Percentiles rank a stretch among this genome's conserved stretches.
Evolutionary conservation across 2,329 filamentous ascomycete genomes (phyloP).

Genomic region (Trichoderma endophyticum): DNA sequence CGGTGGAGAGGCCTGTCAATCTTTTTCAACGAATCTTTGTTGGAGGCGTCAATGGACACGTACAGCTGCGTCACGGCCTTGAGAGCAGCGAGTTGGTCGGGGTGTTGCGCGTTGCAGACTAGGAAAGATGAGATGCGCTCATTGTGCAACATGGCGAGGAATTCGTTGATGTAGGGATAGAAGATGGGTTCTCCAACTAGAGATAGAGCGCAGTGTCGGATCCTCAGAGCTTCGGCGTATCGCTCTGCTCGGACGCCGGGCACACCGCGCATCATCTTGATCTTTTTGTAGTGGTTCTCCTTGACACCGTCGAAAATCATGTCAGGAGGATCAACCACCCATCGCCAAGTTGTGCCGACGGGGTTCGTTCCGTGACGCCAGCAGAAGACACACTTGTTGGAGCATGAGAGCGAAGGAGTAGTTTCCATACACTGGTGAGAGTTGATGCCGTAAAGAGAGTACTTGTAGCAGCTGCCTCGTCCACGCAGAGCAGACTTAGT

Average conservation of each 20-base stretch:
- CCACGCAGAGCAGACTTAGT: constrained; percentile 94
- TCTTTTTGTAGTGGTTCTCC: constrained; percentile 91
- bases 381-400: constrained; percentile 98
- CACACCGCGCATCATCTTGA: constrained; percentile 93
- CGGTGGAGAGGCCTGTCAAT: constrained; percentile 91
- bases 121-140: constrained; percentile 91
- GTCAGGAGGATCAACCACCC: constrained; percentile 88
- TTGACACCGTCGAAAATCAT: constrained; percentile 89
- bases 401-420: constrained; percentile 90
- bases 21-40: constrained; percentile 78
- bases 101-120: constrained; percentile 96
- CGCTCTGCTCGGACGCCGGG: constrained; percentile 89
- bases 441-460: constrained; percentile 92
- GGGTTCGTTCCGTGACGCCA: constrained; percentile 98
- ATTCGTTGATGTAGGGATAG: constrained; percentile 95
- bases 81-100: constrained; percentile 79
- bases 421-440: constrained; percentile 99
- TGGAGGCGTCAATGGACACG: constrained; percentile 92
- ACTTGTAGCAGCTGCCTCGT: constrained; percentile 95
- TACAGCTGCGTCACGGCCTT: constrained; percentile 91
- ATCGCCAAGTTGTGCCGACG: constrained; percentile 94
- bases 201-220: constrained; percentile 87
- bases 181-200: constrained; percentile 98
- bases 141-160: constrained; percentile 75
- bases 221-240: constrained; percentile 88